Percentiles rank a stretch among this genome's conserved stretches.
phyloP scores from a whole-genome alignment of 202 grass and related monocot genomes.

The Panicum hallii region DNA sequence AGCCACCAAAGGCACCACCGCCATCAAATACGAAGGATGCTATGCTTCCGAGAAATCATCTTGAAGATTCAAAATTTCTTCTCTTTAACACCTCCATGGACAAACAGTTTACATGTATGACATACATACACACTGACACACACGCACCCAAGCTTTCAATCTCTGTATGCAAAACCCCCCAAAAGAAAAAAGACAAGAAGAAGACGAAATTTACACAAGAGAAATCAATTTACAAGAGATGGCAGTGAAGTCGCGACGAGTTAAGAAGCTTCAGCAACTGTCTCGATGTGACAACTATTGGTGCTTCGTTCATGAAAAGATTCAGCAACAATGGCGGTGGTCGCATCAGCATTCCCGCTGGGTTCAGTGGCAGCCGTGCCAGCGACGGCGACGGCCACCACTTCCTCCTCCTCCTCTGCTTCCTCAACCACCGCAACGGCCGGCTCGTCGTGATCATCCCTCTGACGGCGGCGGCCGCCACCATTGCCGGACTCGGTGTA shows the following conservation, averaged over 20 bases:
- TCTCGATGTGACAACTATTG: background rate
- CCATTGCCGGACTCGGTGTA: slow-evolving; percentile 22
- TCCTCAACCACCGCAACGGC: slow-evolving; percentile 20
- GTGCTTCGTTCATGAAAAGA: background rate
- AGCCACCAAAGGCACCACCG: too few relatives aligned
- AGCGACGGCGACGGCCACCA: background rate
- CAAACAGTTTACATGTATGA: background rate
- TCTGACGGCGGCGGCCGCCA: background rate
- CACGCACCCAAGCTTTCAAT: background rate
- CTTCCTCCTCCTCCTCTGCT: slow-evolving; percentile 17
- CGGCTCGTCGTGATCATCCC: background rate
- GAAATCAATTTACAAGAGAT: background rate
- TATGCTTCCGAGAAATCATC: too few relatives aligned
- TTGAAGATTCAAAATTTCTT: too few relatives aligned
- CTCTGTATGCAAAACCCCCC: background rate
- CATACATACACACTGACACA: background rate
- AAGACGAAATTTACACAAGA: background rate
- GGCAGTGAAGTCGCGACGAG: background rate
- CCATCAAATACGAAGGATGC: too few relatives aligned
- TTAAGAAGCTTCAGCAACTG: background rate
- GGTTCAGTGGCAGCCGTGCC: background rate
- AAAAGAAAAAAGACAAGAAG: background rate
- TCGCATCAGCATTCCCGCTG: background rate
- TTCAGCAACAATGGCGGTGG: background rate
- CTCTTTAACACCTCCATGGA: background rate